A percentile compares a stretch with the other conserved stretches of the same genome.
phyloP scores from a whole-genome alignment of 2,329 filamentous ascomycete genomes.

The Catunica adiposa region DNA sequence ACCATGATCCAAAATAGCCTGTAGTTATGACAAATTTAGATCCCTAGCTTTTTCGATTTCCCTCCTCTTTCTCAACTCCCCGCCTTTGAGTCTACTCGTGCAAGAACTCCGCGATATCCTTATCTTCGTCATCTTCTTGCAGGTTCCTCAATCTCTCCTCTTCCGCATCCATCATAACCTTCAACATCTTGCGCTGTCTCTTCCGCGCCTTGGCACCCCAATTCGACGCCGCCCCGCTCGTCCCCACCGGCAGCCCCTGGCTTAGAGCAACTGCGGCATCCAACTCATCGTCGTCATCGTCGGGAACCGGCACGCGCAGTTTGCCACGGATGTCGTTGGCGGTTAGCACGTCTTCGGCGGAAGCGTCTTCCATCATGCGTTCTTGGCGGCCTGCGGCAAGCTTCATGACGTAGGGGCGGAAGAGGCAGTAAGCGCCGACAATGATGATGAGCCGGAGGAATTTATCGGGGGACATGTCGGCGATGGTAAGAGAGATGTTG shows the following conservation, averaged over 20 bases:
- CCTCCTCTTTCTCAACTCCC: not conserved
- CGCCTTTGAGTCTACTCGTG: conserved; percentile 16
- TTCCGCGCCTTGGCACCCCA: conserved; percentile 16
- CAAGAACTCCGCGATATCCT: conserved; percentile 59
- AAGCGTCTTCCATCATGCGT: conserved; percentile 44
- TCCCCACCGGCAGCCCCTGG: not conserved
- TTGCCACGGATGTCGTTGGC: conserved; percentile 46
- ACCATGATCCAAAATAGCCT: too few relatives aligned
- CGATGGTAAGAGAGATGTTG: conserved; percentile 35
- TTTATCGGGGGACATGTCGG: conserved; percentile 33
- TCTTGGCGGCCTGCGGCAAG: conserved; percentile 46
- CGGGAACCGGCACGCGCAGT: conserved; percentile 31
- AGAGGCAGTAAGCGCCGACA: conserved; percentile 54
- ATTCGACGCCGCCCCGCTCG: not conserved
- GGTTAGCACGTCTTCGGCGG: conserved; percentile 39
- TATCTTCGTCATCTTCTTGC: conserved; percentile 50
- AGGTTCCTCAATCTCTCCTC: conserved; percentile 40
- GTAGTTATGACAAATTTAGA: too few relatives aligned
- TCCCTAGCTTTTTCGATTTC: not conserved
- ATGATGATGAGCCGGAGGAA: conserved; percentile 56
- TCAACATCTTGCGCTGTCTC: conserved; percentile 32
- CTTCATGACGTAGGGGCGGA: conserved; percentile 60
- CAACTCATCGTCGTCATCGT: conserved; percentile 32
- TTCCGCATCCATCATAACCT: conserved; percentile 45
- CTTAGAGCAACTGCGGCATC: conserved; percentile 6